A percentile compares a stretch with the other conserved stretches of the same genome.
Conservation (phyloP, 208 protist genomes). For the Angomonas deanei region DNA sequence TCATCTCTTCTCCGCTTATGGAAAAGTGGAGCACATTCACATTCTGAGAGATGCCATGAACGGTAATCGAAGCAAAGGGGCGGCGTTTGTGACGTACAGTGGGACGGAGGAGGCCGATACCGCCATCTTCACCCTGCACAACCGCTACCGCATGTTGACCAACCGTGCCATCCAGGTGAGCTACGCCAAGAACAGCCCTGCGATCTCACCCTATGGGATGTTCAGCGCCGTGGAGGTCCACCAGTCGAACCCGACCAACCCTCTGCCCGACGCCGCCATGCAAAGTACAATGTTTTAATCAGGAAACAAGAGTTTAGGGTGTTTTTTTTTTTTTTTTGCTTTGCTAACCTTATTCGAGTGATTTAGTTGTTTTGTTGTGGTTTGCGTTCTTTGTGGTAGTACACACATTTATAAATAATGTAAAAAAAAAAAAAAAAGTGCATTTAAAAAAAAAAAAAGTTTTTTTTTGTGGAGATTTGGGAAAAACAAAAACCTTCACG, state of each 20-base stretch:
- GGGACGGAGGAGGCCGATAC: slow-evolving; percentile 81
- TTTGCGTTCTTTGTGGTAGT: not conserved
- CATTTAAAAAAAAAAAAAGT: slow-evolving; percentile 3
- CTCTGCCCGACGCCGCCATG: slow-evolving; percentile 63
- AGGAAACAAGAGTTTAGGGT: not conserved
- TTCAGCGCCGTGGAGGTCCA: slow-evolving; percentile 74
- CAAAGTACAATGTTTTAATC: not conserved
- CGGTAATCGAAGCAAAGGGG: slow-evolving; percentile 73
- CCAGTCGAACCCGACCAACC: slow-evolving; percentile 80
- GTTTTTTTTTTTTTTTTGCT: slow-evolving; percentile 5
- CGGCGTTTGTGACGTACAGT: slow-evolving; percentile 80
- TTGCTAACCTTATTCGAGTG: not conserved
- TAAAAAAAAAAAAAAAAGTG: slow-evolving; percentile 8
- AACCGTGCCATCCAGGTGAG: slow-evolving; percentile 86
- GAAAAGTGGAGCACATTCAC: slow-evolving; percentile 82
- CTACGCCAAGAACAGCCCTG: slow-evolving; percentile 86
- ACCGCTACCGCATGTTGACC: slow-evolving; percentile 84
- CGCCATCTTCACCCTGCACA: slow-evolving; percentile 86
- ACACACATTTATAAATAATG: not conserved
- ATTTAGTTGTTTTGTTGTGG: not conserved
- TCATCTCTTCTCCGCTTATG: slow-evolving; percentile 82
- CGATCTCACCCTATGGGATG: slow-evolving; percentile 80
- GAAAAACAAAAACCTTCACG: not conserved
- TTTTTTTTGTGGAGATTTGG: not conserved
- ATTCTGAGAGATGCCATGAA: slow-evolving; percentile 63